Percentiles rank a stretch among this genome's conserved stretches.
phyloP scores from a whole-genome alignment of 1,284 basidiomycete species.

The Sporisorium iseilematis-ciliati region DNA sequence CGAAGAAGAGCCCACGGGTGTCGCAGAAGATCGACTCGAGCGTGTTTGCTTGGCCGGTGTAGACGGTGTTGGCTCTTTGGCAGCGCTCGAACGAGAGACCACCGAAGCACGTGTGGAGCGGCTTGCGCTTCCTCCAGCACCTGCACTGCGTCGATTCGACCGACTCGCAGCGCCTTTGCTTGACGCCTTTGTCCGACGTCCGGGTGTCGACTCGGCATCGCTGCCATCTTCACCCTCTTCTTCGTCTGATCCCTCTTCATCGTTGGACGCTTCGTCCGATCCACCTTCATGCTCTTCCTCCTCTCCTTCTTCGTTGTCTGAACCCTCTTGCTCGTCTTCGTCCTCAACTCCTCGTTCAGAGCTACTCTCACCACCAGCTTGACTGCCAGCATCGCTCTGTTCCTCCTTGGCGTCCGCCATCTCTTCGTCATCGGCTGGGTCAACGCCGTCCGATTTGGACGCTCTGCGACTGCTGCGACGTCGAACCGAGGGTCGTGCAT shows the following conservation, averaged over 20 bases:
- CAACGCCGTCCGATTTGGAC: slow-evolving; percentile 35
- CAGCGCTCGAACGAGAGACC: slow-evolving; percentile 42
- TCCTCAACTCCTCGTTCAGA: slow-evolving; percentile 20
- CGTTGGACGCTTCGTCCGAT: slow-evolving; percentile 33
- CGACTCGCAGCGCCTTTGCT: slow-evolving; percentile 18
- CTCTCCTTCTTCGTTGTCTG: slow-evolving; percentile 15
- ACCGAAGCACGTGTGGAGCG: slow-evolving; percentile 40
- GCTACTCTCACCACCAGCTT: slow-evolving; percentile 25
- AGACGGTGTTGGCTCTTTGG: slow-evolving; percentile 25
- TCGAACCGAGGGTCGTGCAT: slow-evolving; percentile 35
- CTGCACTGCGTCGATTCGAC: slow-evolving; percentile 11
- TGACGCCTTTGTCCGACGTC: slow-evolving; percentile 12
- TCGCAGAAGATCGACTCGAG: slow-evolving; percentile 27
- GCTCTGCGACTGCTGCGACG: slow-evolving; percentile 45
- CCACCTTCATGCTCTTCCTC: slow-evolving; percentile 30
- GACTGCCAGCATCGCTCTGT: slow-evolving; percentile 33
- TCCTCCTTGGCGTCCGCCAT: slow-evolving; percentile 45
- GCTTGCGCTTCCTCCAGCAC: slow-evolving; percentile 6
- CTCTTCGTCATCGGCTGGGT: slow-evolving; percentile 36
- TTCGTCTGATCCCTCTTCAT: slow-evolving; percentile 23
- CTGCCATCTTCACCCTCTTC: slow-evolving; percentile 31
- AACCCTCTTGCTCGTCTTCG: slow-evolving; percentile 27
- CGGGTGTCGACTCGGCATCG: slow-evolving; percentile 16
- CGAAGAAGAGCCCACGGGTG: slow-evolving; percentile 20
- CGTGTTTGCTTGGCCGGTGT: slow-evolving; percentile 43